Percentiles rank a stretch among this genome's conserved stretches.
These are phyloP conservation scores for Apiotrichum veenhuisii DNA, from an alignment of 1,284 basidiomycete species.

Conservation along the genomic window DNA sequence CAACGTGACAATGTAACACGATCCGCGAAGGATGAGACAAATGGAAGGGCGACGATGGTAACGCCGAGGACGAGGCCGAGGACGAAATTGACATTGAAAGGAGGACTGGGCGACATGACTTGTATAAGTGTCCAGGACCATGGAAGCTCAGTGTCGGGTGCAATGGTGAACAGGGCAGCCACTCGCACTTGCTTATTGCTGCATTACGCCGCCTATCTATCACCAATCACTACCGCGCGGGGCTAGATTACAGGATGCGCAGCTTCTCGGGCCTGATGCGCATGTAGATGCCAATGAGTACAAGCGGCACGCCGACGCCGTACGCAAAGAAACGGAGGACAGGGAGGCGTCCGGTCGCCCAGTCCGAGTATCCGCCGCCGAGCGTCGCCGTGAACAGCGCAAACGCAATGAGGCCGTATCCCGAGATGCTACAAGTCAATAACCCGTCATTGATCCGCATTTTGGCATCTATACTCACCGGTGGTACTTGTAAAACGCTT, in stretches of 20 bases:
- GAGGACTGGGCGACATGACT: no score
- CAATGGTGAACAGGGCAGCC: no score
- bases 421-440: conserved; percentile 29
- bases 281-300: conserved; percentile 32
- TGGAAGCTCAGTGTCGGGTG: no score
- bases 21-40: no score
- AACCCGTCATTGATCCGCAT: background rate
- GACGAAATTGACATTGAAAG: no score
- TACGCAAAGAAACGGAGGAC: conserved; percentile 32
- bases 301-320: conserved; percentile 38
- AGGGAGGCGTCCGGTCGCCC: conserved; percentile 19
- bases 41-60: no score
- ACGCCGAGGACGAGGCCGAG: no score
- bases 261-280: conserved; percentile 38
- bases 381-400: conserved; percentile 39
- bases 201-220: background rate
- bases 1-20: no score
- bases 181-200: no score
- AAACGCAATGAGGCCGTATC: conserved; percentile 40
- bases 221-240: background rate
- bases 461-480: conserved; percentile 26
- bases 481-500: conserved; percentile 47
- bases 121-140: no score
- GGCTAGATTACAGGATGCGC: conserved; percentile 6
- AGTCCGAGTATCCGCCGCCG: conserved; percentile 39